These are phyloP conservation scores for Paracoccidioides brasiliensis DNA, from an alignment of 2,329 filamentous ascomycete genomes.

Conservation along the genomic window DNA sequence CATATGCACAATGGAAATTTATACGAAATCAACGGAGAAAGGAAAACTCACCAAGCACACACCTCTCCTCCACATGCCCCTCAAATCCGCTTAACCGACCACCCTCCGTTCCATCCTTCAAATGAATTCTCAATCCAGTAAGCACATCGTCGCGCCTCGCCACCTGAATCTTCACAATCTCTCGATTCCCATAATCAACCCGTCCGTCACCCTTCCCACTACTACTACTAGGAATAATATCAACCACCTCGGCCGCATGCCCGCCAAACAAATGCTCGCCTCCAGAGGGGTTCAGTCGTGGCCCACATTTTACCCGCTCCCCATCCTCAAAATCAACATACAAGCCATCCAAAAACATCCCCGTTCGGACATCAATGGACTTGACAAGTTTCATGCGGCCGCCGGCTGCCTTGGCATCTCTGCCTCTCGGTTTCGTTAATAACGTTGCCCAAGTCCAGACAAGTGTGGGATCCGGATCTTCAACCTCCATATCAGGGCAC, in stretches of 20 bases:
- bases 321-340: conserved; percentile 36
- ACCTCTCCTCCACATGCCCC: neutral
- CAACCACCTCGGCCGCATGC: conserved; percentile 18
- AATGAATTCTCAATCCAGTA: conserved; percentile 20
- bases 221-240: conserved; percentile 9
- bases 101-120: conserved; percentile 12
- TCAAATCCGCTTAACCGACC: conserved; percentile 10
- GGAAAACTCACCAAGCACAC: neutral
- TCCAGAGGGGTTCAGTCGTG: conserved; percentile 15
- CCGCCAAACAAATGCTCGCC: conserved; percentile 22
- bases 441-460: neutral
- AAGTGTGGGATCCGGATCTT: neutral
- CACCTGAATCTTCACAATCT: conserved; percentile 23
- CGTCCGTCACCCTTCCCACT: neutral
- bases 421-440: neutral
- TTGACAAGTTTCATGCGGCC: neutral
- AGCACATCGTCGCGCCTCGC: conserved; percentile 10
- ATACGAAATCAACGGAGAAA: neutral
- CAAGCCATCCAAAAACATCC: conserved; percentile 33
- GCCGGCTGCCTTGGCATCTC: neutral
- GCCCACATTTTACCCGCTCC: conserved; percentile 32
- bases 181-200: conserved; percentile 11
- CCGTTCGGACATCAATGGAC: conserved; percentile 34
- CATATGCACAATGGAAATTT: too few species aligned
- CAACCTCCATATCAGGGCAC: neutral